Evolutionary conservation across 176 grass and related monocot species (phyloP).

Genomic region (Ensete ventricosum): DNA sequence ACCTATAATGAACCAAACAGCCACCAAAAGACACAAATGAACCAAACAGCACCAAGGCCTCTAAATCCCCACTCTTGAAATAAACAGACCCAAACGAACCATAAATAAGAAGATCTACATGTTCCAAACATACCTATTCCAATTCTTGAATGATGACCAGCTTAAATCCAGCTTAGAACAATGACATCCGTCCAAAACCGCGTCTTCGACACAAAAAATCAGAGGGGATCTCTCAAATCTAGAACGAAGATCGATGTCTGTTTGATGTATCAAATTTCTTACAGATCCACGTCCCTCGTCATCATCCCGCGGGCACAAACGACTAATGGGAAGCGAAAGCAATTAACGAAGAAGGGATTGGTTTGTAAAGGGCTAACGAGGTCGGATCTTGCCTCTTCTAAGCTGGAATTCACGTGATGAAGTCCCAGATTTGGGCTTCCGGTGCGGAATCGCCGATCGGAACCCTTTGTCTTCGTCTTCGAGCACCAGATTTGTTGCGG

Average conservation of each 20-base stretch:
- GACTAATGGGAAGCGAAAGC: too few species aligned
- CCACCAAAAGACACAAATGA: neutral
- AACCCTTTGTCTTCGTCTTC: neutral
- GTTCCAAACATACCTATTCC: neutral
- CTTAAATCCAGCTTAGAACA: neutral
- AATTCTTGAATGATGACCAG: neutral
- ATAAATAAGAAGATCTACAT: neutral
- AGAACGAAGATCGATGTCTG: neutral
- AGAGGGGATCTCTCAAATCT: neutral
- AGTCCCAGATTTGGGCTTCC: neutral
- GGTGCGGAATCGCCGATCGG: neutral
- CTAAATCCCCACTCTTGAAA: conserved; percentile 4
- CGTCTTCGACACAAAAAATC: neutral
- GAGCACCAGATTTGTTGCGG: conserved; percentile 4
- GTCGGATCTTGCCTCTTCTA: neutral
- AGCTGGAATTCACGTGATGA: neutral
- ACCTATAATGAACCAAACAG: neutral
- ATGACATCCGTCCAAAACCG: neutral
- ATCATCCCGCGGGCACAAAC: too few species aligned
- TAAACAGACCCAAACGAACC: neutral
- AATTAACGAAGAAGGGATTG: neutral
- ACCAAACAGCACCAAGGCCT: neutral
- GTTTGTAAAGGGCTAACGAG: neutral
- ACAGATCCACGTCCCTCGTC: too few species aligned
- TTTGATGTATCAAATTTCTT: too few species aligned